Conservation (phyloP, 2,329 filamentous ascomycete species). For the Macrophomina pseudophaseolina region DNA sequence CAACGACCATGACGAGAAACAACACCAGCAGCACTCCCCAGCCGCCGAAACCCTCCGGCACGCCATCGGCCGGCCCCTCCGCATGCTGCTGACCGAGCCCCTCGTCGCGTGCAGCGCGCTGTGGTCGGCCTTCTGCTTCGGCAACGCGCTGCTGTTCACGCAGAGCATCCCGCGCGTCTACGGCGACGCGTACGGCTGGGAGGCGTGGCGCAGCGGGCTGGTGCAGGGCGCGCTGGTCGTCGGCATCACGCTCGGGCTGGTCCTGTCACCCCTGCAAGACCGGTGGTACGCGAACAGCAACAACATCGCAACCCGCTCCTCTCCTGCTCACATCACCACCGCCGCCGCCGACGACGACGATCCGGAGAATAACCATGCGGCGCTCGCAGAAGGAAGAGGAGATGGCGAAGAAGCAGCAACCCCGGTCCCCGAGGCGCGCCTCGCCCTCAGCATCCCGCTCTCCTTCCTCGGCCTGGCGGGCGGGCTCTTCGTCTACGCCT, state of each 20-base stretch:
- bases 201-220: slow-evolving; percentile 48
- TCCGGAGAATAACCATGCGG: not conserved
- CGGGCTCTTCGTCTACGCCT: slow-evolving; percentile 39
- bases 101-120: slow-evolving; percentile 55
- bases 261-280: slow-evolving; percentile 43
- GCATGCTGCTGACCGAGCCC: slow-evolving; percentile 56
- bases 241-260: slow-evolving; percentile 51
- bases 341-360: slow-evolving; percentile 39
- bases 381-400: slow-evolving; percentile 39
- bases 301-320: slow-evolving; percentile 43
- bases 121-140: slow-evolving; percentile 56
- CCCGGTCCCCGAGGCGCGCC: slow-evolving; percentile 50
- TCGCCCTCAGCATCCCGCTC: slow-evolving; percentile 51
- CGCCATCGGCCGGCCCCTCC: slow-evolving; percentile 37
- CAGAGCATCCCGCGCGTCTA: slow-evolving; percentile 54
- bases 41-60: not conserved
- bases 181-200: slow-evolving; percentile 47
- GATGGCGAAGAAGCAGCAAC: slow-evolving; percentile 46
- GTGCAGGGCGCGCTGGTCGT: slow-evolving; percentile 53
- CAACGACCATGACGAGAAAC: not conserved
- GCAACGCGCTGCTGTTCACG: slow-evolving; percentile 55
- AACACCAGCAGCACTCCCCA: not conserved
- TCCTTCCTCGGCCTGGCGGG: slow-evolving; percentile 46
- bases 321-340: slow-evolving; percentile 35
- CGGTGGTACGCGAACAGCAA: slow-evolving; percentile 52